Base-by-base conservation (phyloP, 352 stramenopile species). In the Hyaloperonospora brassicae region DNA sequence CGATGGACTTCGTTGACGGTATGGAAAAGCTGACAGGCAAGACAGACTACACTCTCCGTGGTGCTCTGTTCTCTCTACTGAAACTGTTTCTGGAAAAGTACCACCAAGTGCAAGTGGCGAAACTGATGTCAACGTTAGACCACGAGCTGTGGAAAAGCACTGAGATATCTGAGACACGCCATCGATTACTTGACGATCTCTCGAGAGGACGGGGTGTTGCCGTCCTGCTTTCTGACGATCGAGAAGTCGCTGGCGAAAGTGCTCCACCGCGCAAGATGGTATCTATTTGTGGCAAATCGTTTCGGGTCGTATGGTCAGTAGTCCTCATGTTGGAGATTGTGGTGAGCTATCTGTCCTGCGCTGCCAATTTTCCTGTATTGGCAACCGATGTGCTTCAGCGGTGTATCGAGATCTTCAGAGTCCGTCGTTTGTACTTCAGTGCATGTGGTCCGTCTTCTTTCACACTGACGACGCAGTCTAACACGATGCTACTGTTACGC, bases 71-170 rank as follows among this genome's bases (percentile, higher is more conserved):
- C 27, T 92, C 88, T 34, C 93, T 98, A 52, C 76, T 97, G 9
- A 98, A 98, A 64, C 69, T 95, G 21, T 98, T 98, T 63, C 59
- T 98, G n/a, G 92, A 98, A 58, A 93, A 91, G 44, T 91, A 95
- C 45, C 95, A 98, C 61, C 79, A 97, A 57, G 68, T 73, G 8
- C 94, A 98, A 49, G 92, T 97, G 67, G 86, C 79, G 23, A 88
- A 90, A 42, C 65, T 98, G 40, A 89, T 96, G n/a, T 93, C 89
- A 38, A 96, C 93, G 2, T 74, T 98, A 17, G 92, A 98, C 68
- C 89, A 93, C 47, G 95, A 98, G 64, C 64, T 95, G 47, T 98
- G 95, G 95, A 92, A 95, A 50, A 96, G 97, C 48, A 94, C 72
- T 25, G 78, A 97, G 67, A 89, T 97, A 48, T 96, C 89, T 3